These are phyloP conservation scores for Tephrocybe rancida DNA, from an alignment of 768 basidiomycete species.

Conservation along the genomic window DNA sequence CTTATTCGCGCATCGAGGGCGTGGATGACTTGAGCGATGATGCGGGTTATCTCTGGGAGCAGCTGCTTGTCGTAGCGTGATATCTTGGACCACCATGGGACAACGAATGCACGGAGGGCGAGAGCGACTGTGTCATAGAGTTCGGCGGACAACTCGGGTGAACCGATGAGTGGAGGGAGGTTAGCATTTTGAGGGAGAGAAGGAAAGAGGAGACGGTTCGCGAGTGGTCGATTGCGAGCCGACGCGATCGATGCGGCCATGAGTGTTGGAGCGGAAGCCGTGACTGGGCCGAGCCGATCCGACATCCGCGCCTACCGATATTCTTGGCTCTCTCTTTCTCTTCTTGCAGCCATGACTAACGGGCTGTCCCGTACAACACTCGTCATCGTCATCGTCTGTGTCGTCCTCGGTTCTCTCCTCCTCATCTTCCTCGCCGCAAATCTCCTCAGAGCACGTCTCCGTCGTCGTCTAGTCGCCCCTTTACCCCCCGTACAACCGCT, in stretches of 20 bases:
- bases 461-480: constrained; percentile 35
- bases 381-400: constrained; percentile 52
- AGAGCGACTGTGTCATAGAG: constrained; percentile 83
- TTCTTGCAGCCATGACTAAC: constrained; percentile 13
- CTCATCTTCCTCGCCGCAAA: constrained; percentile 38
- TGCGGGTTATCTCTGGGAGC: constrained; percentile 66
- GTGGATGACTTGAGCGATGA: constrained; percentile 60
- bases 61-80: constrained; percentile 84
- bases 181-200: constrained; percentile 42
- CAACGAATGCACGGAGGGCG: constrained; percentile 74
- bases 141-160: constrained; percentile 64
- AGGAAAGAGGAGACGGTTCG: constrained; percentile 69
- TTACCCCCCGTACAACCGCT: constrained; percentile 69
- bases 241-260: constrained; percentile 26
- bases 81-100: constrained; percentile 86
- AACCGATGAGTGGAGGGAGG: constrained; percentile 43
- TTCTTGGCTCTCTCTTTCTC: no score
- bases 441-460: constrained; percentile 32
- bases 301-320: no score
- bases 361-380: constrained; percentile 41
- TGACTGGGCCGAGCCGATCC: constrained; percentile 4
- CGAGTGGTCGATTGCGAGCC: constrained; percentile 34
- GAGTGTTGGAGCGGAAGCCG: background rate
- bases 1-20: constrained; percentile 60
- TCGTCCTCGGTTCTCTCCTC: constrained; percentile 40